Conservation (phyloP, 106 monocot genomes). For the Apostasia ramifera region DNA sequence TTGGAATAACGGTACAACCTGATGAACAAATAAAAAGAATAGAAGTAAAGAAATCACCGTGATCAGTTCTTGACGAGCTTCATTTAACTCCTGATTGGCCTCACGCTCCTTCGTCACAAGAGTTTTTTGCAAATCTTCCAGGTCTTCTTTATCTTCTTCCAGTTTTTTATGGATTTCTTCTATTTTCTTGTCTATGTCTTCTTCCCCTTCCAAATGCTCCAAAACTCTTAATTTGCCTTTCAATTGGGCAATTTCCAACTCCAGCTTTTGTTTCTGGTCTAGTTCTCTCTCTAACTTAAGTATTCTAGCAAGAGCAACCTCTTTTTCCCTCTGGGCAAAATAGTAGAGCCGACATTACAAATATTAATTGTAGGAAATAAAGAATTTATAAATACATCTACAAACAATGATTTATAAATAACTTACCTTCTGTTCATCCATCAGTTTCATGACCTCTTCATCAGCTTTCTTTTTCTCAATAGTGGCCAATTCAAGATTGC, state of each 20-base stretch:
- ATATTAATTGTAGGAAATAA: background rate
- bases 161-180: slow-evolving; percentile 34
- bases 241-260: slow-evolving; percentile 74
- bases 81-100: slow-evolving; percentile 73
- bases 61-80: slow-evolving; percentile 59
- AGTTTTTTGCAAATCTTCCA: slow-evolving; percentile 36
- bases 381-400: background rate
- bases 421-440: slow-evolving; percentile 79
- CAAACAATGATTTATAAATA: background rate
- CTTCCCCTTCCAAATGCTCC: slow-evolving; percentile 64
- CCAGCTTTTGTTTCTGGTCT: slow-evolving; percentile 61
- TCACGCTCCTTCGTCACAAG: slow-evolving; percentile 60
- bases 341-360: background rate
- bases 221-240: slow-evolving; percentile 66
- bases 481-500: slow-evolving; percentile 48
- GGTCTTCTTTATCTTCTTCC: slow-evolving; percentile 37
- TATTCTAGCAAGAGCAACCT: slow-evolving; percentile 48
- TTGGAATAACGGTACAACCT: background rate
- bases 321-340: slow-evolving; percentile 60
- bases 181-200: slow-evolving; percentile 49
- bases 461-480: slow-evolving; percentile 65
- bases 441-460: slow-evolving; percentile 54
- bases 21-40: background rate
- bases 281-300: slow-evolving; percentile 58
- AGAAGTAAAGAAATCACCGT: slow-evolving; percentile 20